phyloP scores from a whole-genome alignment of 805 yeast genomes.

The Candida cerambycidarum region DNA sequence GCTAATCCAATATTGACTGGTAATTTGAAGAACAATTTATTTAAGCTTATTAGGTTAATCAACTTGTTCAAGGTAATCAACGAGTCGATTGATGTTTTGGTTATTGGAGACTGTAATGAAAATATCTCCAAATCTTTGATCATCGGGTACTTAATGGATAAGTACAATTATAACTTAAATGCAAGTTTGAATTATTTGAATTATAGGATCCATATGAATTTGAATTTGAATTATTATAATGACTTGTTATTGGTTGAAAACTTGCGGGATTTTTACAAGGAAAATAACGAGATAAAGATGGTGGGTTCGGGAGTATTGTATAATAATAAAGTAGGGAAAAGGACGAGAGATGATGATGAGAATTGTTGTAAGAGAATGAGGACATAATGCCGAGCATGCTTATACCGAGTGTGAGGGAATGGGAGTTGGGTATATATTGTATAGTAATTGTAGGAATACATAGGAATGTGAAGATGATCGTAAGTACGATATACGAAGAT shows the following conservation, averaged over 20 bases:
- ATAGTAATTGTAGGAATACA: no score
- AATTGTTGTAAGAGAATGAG: background rate
- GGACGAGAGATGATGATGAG: constrained; percentile 23
- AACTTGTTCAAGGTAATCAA: constrained; percentile 35
- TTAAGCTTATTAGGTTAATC: constrained; percentile 35
- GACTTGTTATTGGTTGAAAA: constrained; percentile 40
- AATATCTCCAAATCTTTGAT: constrained; percentile 32
- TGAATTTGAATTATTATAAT: constrained; percentile 37
- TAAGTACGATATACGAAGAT: no score
- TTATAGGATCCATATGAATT: constrained; percentile 14
- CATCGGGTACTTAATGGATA: constrained; percentile 41
- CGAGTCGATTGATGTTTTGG: constrained; percentile 27
- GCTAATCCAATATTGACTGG: constrained; percentile 39
- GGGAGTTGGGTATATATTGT: no score
- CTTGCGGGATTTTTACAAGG: constrained; percentile 36
- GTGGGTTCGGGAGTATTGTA: constrained; percentile 15
- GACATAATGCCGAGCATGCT: no score
- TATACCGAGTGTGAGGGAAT: no score
- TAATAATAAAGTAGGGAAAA: constrained; percentile 23
- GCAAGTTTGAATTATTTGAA: constrained; percentile 27
- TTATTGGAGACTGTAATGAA: constrained; percentile 28
- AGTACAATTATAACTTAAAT: constrained; percentile 33
- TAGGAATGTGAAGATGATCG: no score
- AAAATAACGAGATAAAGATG: constrained; percentile 31
- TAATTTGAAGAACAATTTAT: constrained; percentile 34